phyloP scores from a whole-genome alignment of 192 early-diverging fungal species.

The Diversispora eburnea region DNA sequence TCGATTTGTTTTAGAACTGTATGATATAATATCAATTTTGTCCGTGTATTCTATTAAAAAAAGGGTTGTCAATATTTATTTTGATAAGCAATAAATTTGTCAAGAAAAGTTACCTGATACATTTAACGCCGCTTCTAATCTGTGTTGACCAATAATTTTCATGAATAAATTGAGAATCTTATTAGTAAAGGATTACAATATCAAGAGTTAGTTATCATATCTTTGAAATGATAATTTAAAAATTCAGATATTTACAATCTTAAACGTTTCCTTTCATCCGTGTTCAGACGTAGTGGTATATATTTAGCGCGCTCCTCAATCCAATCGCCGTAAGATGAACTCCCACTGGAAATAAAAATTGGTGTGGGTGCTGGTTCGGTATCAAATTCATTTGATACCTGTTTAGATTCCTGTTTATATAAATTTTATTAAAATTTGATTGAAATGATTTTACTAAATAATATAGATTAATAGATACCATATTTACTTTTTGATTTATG shows the following conservation, averaged over 20 bases:
- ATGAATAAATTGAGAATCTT: background rate
- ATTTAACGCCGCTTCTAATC: slow-evolving; percentile 87
- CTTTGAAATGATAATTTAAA: background rate
- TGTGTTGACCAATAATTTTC: slow-evolving; percentile 12
- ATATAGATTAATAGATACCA: slow-evolving; percentile 2
- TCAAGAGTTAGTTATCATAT: no score
- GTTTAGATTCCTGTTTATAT: background rate
- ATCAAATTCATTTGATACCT: background rate
- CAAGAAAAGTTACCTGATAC: slow-evolving; percentile 52
- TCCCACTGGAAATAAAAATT: slow-evolving; percentile 29
- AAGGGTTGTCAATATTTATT: background rate
- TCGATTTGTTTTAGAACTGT: slow-evolving; percentile 79
- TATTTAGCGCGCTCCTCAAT: slow-evolving; percentile 83
- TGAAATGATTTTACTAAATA: background rate
- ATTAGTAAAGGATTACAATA: no score
- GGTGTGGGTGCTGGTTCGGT: background rate
- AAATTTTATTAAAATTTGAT: slow-evolving; percentile 1
- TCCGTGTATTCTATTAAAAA: slow-evolving; percentile 52
- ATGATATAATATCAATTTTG: slow-evolving; percentile 63
- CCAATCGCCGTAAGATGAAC: slow-evolving; percentile 70
- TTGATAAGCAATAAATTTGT: background rate
- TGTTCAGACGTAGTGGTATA: slow-evolving; percentile 88
- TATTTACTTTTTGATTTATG: background rate
- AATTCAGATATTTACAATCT: slow-evolving; percentile 59
- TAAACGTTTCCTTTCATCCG: slow-evolving; percentile 89